These are phyloP conservation scores for Sicyos baderoa DNA, from an alignment of 306 rosid species.

Conservation along the genomic window DNA sequence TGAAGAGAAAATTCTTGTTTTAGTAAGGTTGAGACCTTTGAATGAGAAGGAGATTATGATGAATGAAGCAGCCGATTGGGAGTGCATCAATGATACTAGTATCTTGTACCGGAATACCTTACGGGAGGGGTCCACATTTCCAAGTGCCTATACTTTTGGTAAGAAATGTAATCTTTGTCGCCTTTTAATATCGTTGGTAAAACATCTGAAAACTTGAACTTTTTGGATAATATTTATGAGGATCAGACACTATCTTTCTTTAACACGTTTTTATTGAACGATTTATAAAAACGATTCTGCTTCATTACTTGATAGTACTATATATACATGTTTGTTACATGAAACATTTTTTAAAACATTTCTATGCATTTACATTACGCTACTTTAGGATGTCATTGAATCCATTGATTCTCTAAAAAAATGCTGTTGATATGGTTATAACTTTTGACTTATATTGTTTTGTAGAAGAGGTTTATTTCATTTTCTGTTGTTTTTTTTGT, in stretches of 20 bases:
- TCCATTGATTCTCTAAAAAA: not conserved
- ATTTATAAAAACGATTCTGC: not conserved
- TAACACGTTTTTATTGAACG: not conserved
- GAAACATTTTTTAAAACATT: not conserved
- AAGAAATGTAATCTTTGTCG: conserved; percentile 19
- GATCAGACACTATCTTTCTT: not conserved
- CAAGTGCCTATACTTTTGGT: conserved; percentile 94
- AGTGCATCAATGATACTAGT: conserved; percentile 88
- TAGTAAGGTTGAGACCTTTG: conserved; percentile 85
- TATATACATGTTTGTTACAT: not conserved
- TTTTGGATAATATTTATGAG: not conserved
- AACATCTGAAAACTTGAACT: conserved; percentile 2
- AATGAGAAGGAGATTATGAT: conserved; percentile 61
- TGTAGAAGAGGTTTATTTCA: conserved; percentile 19
- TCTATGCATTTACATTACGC: not conserved
- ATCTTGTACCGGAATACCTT: conserved; percentile 79
- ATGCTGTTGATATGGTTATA: not conserved
- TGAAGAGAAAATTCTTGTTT: conserved; percentile 92
- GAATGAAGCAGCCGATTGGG: conserved; percentile 88
- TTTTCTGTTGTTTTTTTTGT: not conserved
- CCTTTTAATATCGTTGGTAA: not conserved
- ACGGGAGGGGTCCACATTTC: conserved; percentile 96
- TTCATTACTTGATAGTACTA: not conserved
- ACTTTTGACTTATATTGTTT: conserved; percentile 14
- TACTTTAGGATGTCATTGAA: not conserved